Evolutionary conservation across 2,329 filamentous ascomycete species (phyloP), one percentile per base, ranked within the genome.

Genomic region (Cladorrhinum sp.): DNA sequence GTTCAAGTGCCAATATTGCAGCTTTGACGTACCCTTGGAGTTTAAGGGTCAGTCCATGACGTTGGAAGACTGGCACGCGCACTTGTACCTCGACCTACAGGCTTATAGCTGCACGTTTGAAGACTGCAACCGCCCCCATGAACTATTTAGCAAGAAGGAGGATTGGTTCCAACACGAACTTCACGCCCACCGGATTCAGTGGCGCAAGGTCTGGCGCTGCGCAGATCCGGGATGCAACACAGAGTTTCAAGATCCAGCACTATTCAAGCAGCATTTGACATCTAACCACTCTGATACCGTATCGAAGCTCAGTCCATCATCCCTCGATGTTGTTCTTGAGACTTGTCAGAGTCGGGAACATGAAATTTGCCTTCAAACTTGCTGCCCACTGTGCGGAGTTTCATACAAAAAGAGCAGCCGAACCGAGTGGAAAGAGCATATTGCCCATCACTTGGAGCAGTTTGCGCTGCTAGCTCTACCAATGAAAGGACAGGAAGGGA

Each of bases 91-190:
- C 8, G 67, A 69, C 49, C 57, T 69, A 8, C 53, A 66, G 32
- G 64, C 67, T 2, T 68, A 69, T 56, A 61, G 63, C 2, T 69
- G 67, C 36, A 66, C 64, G 1, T 69, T 67, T 55, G 62, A 60
- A 8, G 49, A 58, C 2, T 69, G 67, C 38, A 36, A 16, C 16
- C 48, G 36, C 13, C 55, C 53, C 13, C 16, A 60, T 22, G 61
- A 62, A 29, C 52, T 61, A 3, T 68, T 64, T 29, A 57, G 58
- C 2, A 56, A 52, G 18, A 59, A 58, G 24, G 41, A 59, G 23
- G 65, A 67, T 5, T 69, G 67, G 67, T 65, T 62, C 29, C 61
- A 65, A 22, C 67, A 69, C 25, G 67, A 67, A 38, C 45, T 66
- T n/a, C 54, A 64, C n/a, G 56, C 27, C 25, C 62, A 68, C 50